Evolutionary conservation across 495 filamentous ascomycete genomes (phyloP).

Genomic region (Penicillium parvum): DNA sequence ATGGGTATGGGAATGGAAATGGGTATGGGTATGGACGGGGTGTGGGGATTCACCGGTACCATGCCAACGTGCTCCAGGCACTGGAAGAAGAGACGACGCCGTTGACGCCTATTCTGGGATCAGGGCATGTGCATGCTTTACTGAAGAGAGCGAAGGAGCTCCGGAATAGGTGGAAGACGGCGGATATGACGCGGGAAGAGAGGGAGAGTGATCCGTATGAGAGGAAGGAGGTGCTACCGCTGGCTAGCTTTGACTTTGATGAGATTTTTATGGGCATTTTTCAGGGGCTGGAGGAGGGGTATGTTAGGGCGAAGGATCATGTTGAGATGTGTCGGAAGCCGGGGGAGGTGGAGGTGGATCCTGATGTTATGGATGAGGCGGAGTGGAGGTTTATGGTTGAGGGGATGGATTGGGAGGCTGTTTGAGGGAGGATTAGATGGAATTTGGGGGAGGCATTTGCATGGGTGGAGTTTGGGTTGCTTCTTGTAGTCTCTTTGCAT

Average conservation of each 20-base stretch:
- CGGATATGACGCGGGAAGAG: slow-evolving; percentile 39
- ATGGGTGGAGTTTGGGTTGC: slow-evolving; percentile 6
- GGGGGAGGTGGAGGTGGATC: slow-evolving; percentile 8
- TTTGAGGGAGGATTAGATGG: slow-evolving; percentile 15
- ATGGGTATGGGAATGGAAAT: slow-evolving; percentile 1
- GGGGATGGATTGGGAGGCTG: slow-evolving; percentile 62
- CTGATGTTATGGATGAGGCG: slow-evolving; percentile 15
- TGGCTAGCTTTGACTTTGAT: slow-evolving; percentile 54
- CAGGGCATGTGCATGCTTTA: slow-evolving; percentile 40
- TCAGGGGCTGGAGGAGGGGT: slow-evolving; percentile 33
- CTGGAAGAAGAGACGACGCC: slow-evolving; percentile 48
- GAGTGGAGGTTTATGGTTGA: slow-evolving; percentile 60
- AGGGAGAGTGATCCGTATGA: slow-evolving; percentile 17
- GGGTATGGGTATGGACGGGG: slow-evolving; percentile 8
- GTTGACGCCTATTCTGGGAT: slow-evolving; percentile 47
- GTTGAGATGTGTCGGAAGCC: slow-evolving; percentile 20
- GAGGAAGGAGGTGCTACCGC: slow-evolving; percentile 19
- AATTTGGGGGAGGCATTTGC: background rate
- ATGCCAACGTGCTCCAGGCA: slow-evolving; percentile 58
- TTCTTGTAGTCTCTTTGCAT: background rate
- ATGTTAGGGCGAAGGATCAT: slow-evolving; percentile 23
- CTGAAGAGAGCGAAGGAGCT: slow-evolving; percentile 59
- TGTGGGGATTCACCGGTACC: slow-evolving; percentile 48
- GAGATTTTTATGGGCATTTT: slow-evolving; percentile 45
- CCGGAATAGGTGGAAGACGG: slow-evolving; percentile 64